A percentile compares a stretch with the other conserved stretches of the same genome.
These are phyloP conservation scores for Pisolithus tinctorius DNA, from an alignment of 768 basidiomycete genomes.

Conservation along the genomic window DNA sequence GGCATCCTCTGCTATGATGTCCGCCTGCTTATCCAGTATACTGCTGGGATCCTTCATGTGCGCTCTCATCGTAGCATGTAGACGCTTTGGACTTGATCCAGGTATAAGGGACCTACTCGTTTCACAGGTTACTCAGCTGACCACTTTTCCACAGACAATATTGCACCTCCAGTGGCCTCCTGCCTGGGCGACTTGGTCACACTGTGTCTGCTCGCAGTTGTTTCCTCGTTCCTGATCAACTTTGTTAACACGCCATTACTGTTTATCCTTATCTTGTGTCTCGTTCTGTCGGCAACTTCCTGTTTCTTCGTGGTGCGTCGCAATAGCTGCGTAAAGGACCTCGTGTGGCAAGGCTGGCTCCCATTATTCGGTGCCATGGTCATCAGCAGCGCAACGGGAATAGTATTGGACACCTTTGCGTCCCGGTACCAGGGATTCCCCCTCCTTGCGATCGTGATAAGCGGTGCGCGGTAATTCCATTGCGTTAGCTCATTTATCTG, in stretches of 20 bases:
- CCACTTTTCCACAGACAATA: conserved; percentile 60
- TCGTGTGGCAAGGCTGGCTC: conserved; percentile 82
- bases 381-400: conserved; percentile 82
- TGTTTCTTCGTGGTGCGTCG: conserved; percentile 53
- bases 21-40: conserved; percentile 70
- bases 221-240: conserved; percentile 66
- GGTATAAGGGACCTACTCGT: conserved; percentile 38
- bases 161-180: conserved; percentile 89
- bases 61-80: conserved; percentile 68
- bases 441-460: conserved; percentile 80
- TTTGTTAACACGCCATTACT: conserved; percentile 63
- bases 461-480: conserved; percentile 42
- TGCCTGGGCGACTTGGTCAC: conserved; percentile 92
- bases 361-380: conserved; percentile 89
- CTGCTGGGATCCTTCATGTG: conserved; percentile 94
- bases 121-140: neutral
- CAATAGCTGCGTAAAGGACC: conserved; percentile 62
- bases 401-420: conserved; percentile 88
- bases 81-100: conserved; percentile 73
- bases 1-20: conserved; percentile 70
- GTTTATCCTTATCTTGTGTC: conserved; percentile 42
- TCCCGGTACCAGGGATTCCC: conserved; percentile 84
- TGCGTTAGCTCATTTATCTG: neutral
- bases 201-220: conserved; percentile 69
- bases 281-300: conserved; percentile 41